Evolutionary conservation across 176 grass and related monocot genomes (phyloP).

Genomic region (Hyparrhenia diplandra): DNA sequence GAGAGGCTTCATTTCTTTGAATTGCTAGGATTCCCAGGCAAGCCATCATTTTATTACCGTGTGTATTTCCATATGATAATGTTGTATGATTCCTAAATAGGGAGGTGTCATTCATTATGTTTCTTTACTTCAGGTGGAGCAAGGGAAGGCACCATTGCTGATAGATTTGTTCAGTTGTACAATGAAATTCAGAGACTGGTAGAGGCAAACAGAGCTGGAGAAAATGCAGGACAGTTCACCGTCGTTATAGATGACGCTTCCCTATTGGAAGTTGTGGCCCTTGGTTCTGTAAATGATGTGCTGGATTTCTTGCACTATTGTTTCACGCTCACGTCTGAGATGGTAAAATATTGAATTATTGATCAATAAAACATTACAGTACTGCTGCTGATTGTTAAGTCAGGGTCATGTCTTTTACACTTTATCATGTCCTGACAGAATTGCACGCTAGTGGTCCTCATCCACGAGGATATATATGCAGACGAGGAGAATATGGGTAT

Average conservation of each 20-base stretch:
- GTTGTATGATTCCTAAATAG: neutral
- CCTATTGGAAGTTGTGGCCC: slow-evolving; percentile 69
- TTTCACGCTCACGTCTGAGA: slow-evolving; percentile 55
- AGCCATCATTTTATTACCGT: neutral
- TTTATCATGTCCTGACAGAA: slow-evolving; percentile 47
- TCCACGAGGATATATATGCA: slow-evolving; percentile 86
- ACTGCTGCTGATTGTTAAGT: neutral
- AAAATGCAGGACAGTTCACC: slow-evolving; percentile 37
- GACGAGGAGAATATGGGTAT: slow-evolving; percentile 44
- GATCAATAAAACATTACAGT: neutral
- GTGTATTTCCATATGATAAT: slow-evolving; percentile 7
- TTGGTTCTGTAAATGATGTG: slow-evolving; percentile 57
- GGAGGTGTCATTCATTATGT: neutral
- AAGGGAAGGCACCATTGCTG: slow-evolving; percentile 26
- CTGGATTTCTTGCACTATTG: slow-evolving; percentile 88
- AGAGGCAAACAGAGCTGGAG: slow-evolving; percentile 28
- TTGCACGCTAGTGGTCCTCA: slow-evolving; percentile 66
- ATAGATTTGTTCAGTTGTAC: slow-evolving; percentile 57
- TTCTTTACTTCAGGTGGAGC: slow-evolving; percentile 43
- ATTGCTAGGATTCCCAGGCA: slow-evolving; percentile 70
- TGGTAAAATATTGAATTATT: slow-evolving; percentile 56
- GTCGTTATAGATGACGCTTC: slow-evolving; percentile 81
- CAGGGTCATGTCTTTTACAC: neutral
- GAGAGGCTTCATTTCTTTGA: slow-evolving; percentile 72
- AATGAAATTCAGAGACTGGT: slow-evolving; percentile 47